Evolutionary conservation across 2,329 filamentous ascomycete species (phyloP), one percentile per base, ranked within the genome.

Genomic region (Colletotrichum euphorbiae): DNA sequence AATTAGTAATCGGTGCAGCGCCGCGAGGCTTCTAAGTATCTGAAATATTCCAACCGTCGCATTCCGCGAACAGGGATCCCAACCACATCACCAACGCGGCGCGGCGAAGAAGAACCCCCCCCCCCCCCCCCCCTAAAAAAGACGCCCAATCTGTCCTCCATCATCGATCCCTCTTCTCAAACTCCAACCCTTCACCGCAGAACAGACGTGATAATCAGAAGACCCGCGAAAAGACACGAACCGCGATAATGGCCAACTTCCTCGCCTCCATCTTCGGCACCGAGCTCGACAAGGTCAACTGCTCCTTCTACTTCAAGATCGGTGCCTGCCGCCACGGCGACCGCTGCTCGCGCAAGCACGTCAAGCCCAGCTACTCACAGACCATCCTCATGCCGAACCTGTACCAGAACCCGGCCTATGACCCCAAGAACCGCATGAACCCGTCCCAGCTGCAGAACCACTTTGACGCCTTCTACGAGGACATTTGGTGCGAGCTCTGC

Each of bases 401-500:
- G 75, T 99, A 99, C 87, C 96, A 98, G 82, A 99, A 99, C 86
- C 96, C 96, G 11, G 93, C 94, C 71, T 97, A 97, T 88, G 94
- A 98, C 80, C 90, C 93, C 54, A 97, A 97, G 84, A 96, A 91
- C 86, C 96, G 94, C 83, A 97, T 99, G 92, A 98, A 97, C 83
- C 84, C 94, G 6, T 91, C 89, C 74, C 96, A 99, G 85, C 91
- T 98, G 79, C 95, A 98, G 82, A 97, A 97, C 84, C 96, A 99
- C 87, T 99, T 99, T 79, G 96, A 99, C 82, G 96, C 96, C 77
- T 99, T 99, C 81, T 99, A 99, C 86, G 96, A 99, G 84, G 96
- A 99, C 80, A 94, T 99, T 73, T 99, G 96, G 95, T 98, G 95
- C 84, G 96, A 99, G 88, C 93, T 99, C 85, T 98, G 96, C 91